Percentiles rank a stretch among this genome's conserved stretches.
Evolutionary conservation across 2,329 filamentous ascomycete genomes (phyloP).

Genomic region (Nemania sp.): DNA sequence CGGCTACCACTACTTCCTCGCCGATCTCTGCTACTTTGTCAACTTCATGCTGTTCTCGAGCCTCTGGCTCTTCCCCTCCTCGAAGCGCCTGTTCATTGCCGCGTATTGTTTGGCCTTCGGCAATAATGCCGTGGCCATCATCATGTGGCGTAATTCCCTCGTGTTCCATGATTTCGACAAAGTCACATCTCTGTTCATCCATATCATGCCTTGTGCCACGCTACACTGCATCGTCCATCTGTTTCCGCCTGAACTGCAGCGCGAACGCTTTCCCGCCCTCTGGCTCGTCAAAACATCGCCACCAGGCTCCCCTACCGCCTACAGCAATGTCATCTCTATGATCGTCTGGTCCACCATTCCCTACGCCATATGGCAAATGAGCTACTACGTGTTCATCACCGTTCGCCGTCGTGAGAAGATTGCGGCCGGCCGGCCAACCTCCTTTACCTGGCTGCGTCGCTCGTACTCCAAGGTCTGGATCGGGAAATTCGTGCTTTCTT

Average conservation of each 20-base stretch:
- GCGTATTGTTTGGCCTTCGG: constrained; percentile 92
- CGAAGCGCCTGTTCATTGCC: constrained; percentile 88
- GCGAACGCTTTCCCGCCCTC: constrained; percentile 78
- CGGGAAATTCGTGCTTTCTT: constrained; percentile 78
- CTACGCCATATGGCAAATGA: constrained; percentile 89
- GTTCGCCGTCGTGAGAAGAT: constrained; percentile 95
- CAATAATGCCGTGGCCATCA: constrained; percentile 96
- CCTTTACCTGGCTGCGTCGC: constrained; percentile 93
- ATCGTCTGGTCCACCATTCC: constrained; percentile 91
- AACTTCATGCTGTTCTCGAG: constrained; percentile 81
- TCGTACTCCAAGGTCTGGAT: constrained; percentile 91
- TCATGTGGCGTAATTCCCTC: constrained; percentile 98
- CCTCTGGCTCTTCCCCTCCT: constrained; percentile 88
- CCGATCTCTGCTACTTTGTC: constrained; percentile 97
- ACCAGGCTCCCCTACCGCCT: constrained; percentile 76
- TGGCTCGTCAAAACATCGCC: constrained; percentile 73
- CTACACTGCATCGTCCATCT: constrained; percentile 92
- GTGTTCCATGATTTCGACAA: constrained; percentile 99
- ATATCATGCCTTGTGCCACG: constrained; percentile 96
- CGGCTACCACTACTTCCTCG: constrained; percentile 95
- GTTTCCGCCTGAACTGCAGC: constrained; percentile 65
- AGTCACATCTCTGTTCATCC: constrained; percentile 96
- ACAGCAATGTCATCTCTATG: constrained; percentile 79
- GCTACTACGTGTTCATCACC: constrained; percentile 94
- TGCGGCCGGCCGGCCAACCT: constrained; percentile 90